phyloP scores from a whole-genome alignment of 352 stramenopile species.

The Globisporangium splendens region DNA sequence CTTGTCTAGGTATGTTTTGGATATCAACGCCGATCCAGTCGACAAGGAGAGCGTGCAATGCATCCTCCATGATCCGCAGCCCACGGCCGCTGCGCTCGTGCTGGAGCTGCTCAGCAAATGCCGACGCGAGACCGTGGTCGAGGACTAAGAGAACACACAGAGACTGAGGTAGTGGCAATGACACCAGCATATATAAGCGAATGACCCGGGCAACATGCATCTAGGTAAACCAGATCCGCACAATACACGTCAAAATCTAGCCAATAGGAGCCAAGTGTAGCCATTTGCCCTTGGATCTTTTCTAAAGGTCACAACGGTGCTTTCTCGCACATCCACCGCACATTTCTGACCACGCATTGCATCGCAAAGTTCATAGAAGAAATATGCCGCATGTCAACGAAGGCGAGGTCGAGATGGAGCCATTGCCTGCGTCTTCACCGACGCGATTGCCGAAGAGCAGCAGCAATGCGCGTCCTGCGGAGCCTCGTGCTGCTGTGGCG shows the following conservation, averaged over 20 bases:
- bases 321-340: neutral
- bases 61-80: constrained; percentile 37
- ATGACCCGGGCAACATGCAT: too few species aligned
- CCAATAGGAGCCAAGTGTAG: too few species aligned
- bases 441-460: neutral
- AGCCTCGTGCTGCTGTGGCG: neutral
- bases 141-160: neutral
- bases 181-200: too few species aligned
- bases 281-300: neutral
- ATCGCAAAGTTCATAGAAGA: neutral
- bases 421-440: neutral
- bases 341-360: neutral
- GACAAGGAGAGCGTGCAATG: constrained; percentile 26
- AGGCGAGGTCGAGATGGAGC: constrained; percentile 8
- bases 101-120: constrained; percentile 43
- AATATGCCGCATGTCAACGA: neutral
- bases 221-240: too few species aligned
- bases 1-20: constrained; percentile 36
- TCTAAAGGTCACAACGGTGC: neutral
- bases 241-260: too few species aligned
- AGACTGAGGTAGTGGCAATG: neutral
- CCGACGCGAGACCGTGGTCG: constrained; percentile 18
- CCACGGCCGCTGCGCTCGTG: constrained; percentile 39
- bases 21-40: constrained; percentile 41
- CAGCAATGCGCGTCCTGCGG: neutral